Conservation (phyloP, 129 eudicot genomes). For the Lactuca sativa region DNA sequence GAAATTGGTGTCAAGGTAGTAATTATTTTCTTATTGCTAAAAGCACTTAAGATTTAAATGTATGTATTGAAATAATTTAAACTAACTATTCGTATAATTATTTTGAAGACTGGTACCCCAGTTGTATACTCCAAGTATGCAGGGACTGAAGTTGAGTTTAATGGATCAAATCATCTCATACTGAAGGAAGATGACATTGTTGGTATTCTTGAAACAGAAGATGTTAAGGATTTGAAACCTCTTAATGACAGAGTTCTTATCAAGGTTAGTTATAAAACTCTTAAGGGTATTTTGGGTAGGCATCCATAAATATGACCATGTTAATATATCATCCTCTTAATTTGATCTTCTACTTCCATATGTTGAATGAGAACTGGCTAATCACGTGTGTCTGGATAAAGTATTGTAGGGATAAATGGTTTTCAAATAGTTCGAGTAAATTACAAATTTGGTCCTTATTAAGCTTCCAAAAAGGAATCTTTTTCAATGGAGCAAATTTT, state of each 20-base stretch:
- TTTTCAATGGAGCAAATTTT: no score
- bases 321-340: no score
- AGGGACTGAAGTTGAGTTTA: conserved; percentile 83
- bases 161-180: conserved; percentile 70
- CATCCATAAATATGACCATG: no score
- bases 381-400: no score
- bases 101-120: conserved; percentile 63
- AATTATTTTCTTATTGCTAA: background rate
- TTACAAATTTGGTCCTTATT: no score
- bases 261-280: conserved; percentile 46
- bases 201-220: conserved; percentile 85
- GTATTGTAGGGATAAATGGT: no score
- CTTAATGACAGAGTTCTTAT: conserved; percentile 86
- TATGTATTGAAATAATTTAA: background rate
- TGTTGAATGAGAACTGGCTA: no score
- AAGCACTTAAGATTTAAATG: background rate
- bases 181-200: conserved; percentile 90
- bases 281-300: background rate
- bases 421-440: no score
- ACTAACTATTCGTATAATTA: background rate
- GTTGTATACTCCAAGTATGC: conserved; percentile 90
- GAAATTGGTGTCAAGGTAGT: conserved; percentile 72
- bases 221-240: conserved; percentile 83
- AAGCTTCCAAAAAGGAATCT: no score
- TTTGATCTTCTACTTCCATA: no score